A percentile compares a stretch with the other conserved stretches of the same genome.
These are phyloP conservation scores for Coemansia brasiliensis DNA, from an alignment of 192 early-diverging fungal genomes.

Conservation along the genomic window DNA sequence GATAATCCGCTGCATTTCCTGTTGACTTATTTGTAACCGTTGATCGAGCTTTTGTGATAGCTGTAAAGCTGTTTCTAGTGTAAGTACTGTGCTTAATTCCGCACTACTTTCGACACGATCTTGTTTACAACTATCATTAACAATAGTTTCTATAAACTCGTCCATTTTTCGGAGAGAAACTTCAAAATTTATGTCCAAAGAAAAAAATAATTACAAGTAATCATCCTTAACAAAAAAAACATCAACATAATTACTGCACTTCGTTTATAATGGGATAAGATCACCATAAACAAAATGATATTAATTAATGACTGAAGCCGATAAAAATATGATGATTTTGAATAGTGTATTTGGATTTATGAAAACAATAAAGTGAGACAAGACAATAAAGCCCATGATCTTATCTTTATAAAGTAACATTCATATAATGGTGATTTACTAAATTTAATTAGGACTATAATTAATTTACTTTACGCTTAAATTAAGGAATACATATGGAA, in stretches of 20 bases:
- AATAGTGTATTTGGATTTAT: too few species aligned
- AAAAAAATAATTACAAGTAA: background rate
- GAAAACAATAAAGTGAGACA: too few species aligned
- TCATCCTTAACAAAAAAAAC: background rate
- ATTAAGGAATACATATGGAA: too few species aligned
- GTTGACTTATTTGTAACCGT: background rate
- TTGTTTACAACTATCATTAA: background rate
- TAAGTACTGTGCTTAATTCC: background rate
- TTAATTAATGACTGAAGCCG: too few species aligned
- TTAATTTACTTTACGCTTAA: too few species aligned
- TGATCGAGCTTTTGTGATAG: conserved; percentile 5
- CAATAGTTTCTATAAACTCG: background rate
- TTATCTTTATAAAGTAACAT: too few species aligned
- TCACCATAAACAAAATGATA: background rate
- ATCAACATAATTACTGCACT: background rate
- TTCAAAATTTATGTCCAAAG: too few species aligned
- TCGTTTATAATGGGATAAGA: background rate
- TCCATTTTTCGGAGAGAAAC: too few species aligned
- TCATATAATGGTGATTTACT: too few species aligned
- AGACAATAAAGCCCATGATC: too few species aligned
- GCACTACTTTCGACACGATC: background rate
- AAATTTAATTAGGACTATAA: too few species aligned
- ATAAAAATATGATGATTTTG: too few species aligned
- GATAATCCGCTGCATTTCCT: conserved; percentile 8
- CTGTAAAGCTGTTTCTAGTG: background rate